Evolutionary conservation across 768 basidiomycete genomes (phyloP), one percentile per base, ranked within the genome.

Genomic region (Termitomyces sp.): DNA sequence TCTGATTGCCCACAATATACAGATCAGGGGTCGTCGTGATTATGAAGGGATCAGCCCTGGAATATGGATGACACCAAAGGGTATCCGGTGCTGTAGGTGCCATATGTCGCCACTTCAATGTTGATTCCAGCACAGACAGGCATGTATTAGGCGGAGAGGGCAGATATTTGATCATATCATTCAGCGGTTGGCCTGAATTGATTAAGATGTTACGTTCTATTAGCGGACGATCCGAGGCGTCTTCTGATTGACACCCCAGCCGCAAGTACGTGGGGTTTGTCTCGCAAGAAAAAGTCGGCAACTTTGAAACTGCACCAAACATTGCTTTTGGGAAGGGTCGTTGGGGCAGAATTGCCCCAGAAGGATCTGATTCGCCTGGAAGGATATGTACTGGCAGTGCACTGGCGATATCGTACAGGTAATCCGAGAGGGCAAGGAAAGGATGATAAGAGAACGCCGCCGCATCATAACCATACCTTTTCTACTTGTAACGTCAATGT

Each of bases 31-130:
- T 88, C 67, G 87, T 80, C n/a, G 74, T 65, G 33, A 99, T 79
- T 56, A 97, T 78, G 73, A 99, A 99, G 0, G 97, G 97, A 68
- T 99, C 97, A 18, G 77, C 75, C 30, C 83, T 78, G 51, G 89
- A 83, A 75, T 89, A 98, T 18, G 97, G 97, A 70, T 98, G 95
- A 65, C 97, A 98, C 94, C 94, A 98, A 4, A 99, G 80, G 1
- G 97, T 99, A 72, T 99, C 97, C 28, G 97, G 97, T 26, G 96
- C 96, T 8, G 97, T 98, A 4, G 97, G 97, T n/a, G 97, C 94
- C 70, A 97, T 85, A 74, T 98, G 96, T 58, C 94, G 78, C 97
- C 96, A 99, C 64, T 79, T 83, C 35, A 99, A 77, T 12, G 94
- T 95, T 43, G 87, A 77, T 65, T 86, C 81, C 10, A 92, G 81